These are phyloP conservation scores for Solanum medicagineum DNA, from an alignment of 257 asterid species.

Conservation along the genomic window DNA sequence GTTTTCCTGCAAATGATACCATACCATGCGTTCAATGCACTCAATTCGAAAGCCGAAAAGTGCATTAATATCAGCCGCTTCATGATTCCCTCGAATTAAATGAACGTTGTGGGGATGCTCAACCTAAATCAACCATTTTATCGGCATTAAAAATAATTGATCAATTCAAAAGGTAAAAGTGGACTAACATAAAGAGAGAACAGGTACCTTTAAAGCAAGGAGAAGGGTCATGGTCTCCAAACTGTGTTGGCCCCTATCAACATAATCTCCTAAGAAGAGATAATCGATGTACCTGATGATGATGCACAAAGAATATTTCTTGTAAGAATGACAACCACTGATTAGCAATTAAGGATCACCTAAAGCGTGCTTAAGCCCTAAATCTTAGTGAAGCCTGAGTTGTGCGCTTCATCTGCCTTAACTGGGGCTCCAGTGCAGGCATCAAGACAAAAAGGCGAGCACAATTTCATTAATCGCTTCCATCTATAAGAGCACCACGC, in stretches of 20 bases:
- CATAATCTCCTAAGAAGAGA: constrained; percentile 97
- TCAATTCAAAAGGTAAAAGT: not conserved
- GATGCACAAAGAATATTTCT: not conserved
- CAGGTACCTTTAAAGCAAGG: constrained; percentile 78
- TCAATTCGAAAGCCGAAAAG: constrained; percentile 96
- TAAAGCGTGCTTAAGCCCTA: not conserved
- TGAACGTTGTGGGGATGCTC: constrained; percentile 83
- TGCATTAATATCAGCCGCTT: constrained; percentile 99
- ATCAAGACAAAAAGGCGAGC: not conserved
- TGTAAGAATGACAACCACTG: not conserved
- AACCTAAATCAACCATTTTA: constrained; percentile 36
- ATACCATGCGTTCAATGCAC: constrained; percentile 98
- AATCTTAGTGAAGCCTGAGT: not conserved
- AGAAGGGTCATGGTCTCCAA: constrained; percentile 94
- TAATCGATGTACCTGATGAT: constrained; percentile 80
- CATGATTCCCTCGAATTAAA: constrained; percentile 96
- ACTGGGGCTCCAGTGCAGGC: not conserved
- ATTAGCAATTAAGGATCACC: not conserved
- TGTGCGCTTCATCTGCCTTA: not conserved
- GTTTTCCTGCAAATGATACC: not conserved
- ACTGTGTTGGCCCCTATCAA: constrained; percentile 99
- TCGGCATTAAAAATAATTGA: not conserved
- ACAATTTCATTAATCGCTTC: not conserved
- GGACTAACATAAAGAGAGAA: constrained; percentile 1
- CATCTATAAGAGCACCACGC: not conserved